Percentiles rank a stretch among this genome's conserved stretches.
phyloP scores from a whole-genome alignment of 2,329 filamentous ascomycete genomes.

The Monilinia fructigena region DNA sequence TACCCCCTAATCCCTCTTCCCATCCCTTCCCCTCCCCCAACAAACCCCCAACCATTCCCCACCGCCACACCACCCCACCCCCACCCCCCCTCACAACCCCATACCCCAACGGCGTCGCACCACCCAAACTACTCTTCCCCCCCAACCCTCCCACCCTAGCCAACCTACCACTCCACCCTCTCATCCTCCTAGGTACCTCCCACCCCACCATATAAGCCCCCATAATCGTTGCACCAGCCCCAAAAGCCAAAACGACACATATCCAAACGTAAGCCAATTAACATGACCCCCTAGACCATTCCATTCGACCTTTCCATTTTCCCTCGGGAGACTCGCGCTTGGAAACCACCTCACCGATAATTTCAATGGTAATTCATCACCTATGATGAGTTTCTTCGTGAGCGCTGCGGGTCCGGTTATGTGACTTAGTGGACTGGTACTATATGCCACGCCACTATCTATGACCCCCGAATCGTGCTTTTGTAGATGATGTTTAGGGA shows the following conservation, averaged over 20 bases:
- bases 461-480: constrained; percentile 73
- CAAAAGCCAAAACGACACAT: constrained; percentile 58
- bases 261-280: constrained; percentile 59
- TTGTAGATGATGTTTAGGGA: constrained; percentile 59
- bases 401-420: constrained; percentile 47
- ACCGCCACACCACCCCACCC: constrained; percentile 28
- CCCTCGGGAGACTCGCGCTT: constrained; percentile 66
- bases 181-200: constrained; percentile 50
- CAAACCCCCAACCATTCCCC: constrained; percentile 32
- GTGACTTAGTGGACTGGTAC: constrained; percentile 54
- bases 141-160: constrained; percentile 35
- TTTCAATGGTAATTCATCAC: constrained; percentile 74
- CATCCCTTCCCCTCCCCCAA: constrained; percentile 8
- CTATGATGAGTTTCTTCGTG: constrained; percentile 73
- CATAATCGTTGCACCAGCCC: constrained; percentile 53
- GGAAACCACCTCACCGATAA: constrained; percentile 89
- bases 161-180: constrained; percentile 28
- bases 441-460: constrained; percentile 85
- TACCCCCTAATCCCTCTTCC: constrained; percentile 24
- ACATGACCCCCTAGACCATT: constrained; percentile 63
- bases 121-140: constrained; percentile 29
- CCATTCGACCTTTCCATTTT: constrained; percentile 65
- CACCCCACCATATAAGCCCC: constrained; percentile 61
- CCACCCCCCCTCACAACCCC: constrained; percentile 26
- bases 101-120: constrained; percentile 35